Conservation (phyloP, 179 eudicot genomes). For the Beta lomatogona region DNA sequence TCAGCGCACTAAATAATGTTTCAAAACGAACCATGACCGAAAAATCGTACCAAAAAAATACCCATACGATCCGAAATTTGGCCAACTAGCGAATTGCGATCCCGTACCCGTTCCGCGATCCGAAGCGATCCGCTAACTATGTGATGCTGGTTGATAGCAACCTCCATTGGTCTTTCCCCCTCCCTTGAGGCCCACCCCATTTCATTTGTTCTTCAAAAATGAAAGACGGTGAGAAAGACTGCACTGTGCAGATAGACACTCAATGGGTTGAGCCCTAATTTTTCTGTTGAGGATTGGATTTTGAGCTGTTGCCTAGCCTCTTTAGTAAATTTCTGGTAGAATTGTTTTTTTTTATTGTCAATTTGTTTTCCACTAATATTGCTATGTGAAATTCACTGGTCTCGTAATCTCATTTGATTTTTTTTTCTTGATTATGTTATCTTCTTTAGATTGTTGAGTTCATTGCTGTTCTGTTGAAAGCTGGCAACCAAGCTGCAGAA, state of each 20-base stretch:
- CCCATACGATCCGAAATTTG: too few species aligned
- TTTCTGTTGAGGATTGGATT: neutral
- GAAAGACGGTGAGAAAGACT: neutral
- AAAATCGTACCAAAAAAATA: too few species aligned
- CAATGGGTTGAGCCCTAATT: neutral
- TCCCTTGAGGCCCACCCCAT: neutral
- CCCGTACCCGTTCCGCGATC: too few species aligned
- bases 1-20: too few species aligned
- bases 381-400: neutral
- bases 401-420: neutral
- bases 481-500: slow-evolving; percentile 81
- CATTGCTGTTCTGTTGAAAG: slow-evolving; percentile 81
- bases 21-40: too few species aligned
- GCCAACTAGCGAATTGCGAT: too few species aligned
- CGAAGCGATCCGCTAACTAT: too few species aligned
- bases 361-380: neutral
- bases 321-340: neutral
- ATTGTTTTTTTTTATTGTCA: neutral
- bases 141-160: neutral
- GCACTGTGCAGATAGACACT: neutral
- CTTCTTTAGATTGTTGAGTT: slow-evolving; percentile 81
- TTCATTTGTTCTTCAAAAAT: neutral
- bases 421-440: neutral
- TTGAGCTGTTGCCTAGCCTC: neutral
- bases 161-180: neutral